Evolutionary conservation across 192 early-diverging fungal genomes (phyloP).

Genomic region (Coemansia sp.): DNA sequence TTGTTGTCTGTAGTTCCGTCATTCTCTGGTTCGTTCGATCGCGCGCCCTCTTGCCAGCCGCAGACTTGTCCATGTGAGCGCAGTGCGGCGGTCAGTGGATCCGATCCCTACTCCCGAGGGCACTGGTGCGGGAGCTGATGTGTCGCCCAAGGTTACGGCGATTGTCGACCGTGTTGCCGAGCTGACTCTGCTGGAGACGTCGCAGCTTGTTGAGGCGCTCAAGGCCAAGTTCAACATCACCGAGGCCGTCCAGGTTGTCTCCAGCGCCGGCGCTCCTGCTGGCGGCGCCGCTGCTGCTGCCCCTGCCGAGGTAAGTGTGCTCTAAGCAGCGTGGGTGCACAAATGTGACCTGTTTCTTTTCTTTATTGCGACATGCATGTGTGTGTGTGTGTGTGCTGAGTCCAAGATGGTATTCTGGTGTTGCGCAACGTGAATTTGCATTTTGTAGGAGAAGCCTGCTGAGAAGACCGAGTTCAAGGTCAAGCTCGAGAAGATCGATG

Average conservation of each 20-base stretch:
- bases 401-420: neutral
- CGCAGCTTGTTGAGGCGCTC: constrained; percentile 78
- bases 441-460: constrained; percentile 71
- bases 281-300: constrained; percentile 66
- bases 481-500: constrained; percentile 93
- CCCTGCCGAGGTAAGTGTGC: constrained; percentile 53
- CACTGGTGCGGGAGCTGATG: constrained; percentile 39
- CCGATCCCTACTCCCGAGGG: constrained; percentile 64
- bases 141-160: constrained; percentile 65
- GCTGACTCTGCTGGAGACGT: constrained; percentile 91
- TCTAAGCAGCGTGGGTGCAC: no score
- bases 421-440: neutral
- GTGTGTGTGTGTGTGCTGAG: neutral
- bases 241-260: constrained; percentile 82
- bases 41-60: constrained; percentile 28
- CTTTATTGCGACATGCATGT: no score
- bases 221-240: constrained; percentile 88
- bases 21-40: constrained; percentile 32
- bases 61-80: constrained; percentile 40
- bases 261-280: constrained; percentile 59
- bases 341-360: no score
- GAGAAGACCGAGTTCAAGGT: constrained; percentile 96
- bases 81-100: constrained; percentile 49
- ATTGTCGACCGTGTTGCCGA: constrained; percentile 91
- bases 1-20: constrained; percentile 20